These are phyloP conservation scores for Brachypodium distachyon DNA, from an alignment of 202 grass and related monocot species.

Conservation along the genomic window DNA sequence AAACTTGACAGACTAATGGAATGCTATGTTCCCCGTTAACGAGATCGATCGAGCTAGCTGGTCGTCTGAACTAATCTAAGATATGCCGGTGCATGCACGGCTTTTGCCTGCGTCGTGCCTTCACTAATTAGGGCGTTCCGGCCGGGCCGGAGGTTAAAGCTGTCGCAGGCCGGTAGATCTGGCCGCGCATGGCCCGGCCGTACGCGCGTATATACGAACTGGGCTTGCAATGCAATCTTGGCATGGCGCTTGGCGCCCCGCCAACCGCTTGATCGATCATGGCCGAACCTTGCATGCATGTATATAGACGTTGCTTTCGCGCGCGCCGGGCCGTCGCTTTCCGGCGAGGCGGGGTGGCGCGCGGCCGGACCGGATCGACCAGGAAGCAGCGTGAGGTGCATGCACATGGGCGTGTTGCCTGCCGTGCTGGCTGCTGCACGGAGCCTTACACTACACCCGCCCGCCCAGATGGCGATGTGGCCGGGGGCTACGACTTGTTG, in stretches of 20 bases:
- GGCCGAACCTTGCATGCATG: background rate
- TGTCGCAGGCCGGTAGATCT: too few species aligned
- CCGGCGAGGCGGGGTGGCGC: background rate
- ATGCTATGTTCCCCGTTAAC: too few species aligned
- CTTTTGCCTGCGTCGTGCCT: background rate
- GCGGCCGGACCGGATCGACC: background rate
- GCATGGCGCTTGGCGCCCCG: too few species aligned
- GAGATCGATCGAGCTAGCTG: too few species aligned
- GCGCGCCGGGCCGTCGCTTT: background rate
- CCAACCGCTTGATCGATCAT: background rate
- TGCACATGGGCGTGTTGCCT: background rate
- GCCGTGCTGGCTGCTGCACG: background rate
- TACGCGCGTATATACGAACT: background rate
- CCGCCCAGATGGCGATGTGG: background rate
- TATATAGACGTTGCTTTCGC: background rate
- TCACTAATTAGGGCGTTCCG: slow-evolving; percentile 7
- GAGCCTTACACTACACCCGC: background rate
- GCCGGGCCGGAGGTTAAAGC: background rate
- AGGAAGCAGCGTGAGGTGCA: background rate
- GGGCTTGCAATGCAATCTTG: too few species aligned
- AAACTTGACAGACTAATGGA: too few species aligned
- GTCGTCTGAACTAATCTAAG: too few species aligned
- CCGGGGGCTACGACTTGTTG: background rate
- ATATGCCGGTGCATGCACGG: too few species aligned
- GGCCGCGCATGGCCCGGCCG: too few species aligned